These are phyloP conservation scores for Scorias spongiosa DNA, from an alignment of 2,329 filamentous ascomycete species.

Conservation along the genomic window DNA sequence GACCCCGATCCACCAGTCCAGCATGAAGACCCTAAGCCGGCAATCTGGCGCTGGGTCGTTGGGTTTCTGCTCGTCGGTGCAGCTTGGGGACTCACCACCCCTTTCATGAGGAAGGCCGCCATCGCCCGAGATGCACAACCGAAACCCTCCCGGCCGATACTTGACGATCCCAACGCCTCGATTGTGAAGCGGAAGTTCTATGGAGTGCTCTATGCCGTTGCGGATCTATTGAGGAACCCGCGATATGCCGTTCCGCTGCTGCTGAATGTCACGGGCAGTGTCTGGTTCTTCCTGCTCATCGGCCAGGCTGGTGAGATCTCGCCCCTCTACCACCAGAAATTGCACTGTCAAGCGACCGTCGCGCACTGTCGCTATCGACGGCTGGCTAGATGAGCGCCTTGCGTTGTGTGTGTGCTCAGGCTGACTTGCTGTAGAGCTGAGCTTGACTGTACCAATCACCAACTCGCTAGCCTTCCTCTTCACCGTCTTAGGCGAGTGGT, in stretches of 20 bases:
- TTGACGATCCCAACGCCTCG: constrained; percentile 30
- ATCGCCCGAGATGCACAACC: constrained; percentile 34
- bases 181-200: constrained; percentile 49
- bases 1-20: constrained; percentile 14
- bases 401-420: not conserved
- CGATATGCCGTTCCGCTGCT: constrained; percentile 73
- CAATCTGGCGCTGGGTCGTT: constrained; percentile 64
- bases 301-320: constrained; percentile 64
- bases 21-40: constrained; percentile 15
- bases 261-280: constrained; percentile 77
- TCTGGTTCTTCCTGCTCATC: constrained; percentile 94
- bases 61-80: constrained; percentile 83
- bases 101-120: constrained; percentile 78
- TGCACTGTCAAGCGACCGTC: no score
- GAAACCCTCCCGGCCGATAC: constrained; percentile 34
- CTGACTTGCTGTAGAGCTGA: no score
- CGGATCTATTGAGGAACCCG: constrained; percentile 66
- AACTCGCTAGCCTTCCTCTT: constrained; percentile 94
- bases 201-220: constrained; percentile 55
- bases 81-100: constrained; percentile 82
- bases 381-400: constrained; percentile 1
- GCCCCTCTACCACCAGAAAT: no score
- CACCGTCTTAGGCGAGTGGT: constrained; percentile 89
- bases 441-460: constrained; percentile 83
- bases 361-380: not conserved